Percentiles rank a stretch among this genome's conserved stretches.
Conservation (phyloP, 768 basidiomycete genomes). For the Lenzites betulinus region DNA sequence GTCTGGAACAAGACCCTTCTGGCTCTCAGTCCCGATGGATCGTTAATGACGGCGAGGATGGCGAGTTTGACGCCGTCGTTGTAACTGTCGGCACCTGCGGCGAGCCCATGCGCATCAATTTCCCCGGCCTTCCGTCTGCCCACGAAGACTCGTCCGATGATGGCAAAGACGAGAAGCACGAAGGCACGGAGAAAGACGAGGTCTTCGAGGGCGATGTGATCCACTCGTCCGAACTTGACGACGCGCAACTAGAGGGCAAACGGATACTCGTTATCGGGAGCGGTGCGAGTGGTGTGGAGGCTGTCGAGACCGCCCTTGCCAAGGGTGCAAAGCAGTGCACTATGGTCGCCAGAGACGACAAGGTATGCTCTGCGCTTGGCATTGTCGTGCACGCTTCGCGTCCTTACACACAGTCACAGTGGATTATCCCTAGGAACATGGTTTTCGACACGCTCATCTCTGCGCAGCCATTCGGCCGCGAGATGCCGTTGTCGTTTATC, state of each 20-base stretch:
- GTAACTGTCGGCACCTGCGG: slow-evolving; percentile 54
- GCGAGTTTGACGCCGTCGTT: slow-evolving; percentile 51
- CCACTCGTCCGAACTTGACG: slow-evolving; percentile 53
- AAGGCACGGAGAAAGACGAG: slow-evolving; percentile 30
- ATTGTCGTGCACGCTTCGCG: background rate
- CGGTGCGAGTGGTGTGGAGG: slow-evolving; percentile 57
- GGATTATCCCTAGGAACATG: slow-evolving; percentile 50
- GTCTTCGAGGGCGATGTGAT: slow-evolving; percentile 40
- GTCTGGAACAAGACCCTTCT: slow-evolving; percentile 13
- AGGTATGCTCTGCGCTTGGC: slow-evolving; percentile 12
- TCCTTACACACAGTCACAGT: slow-evolving; percentile 30
- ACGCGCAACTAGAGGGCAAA: slow-evolving; percentile 39
- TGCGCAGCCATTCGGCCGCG: slow-evolving; percentile 52
- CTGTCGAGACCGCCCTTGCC: slow-evolving; percentile 40
- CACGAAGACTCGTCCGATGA: slow-evolving; percentile 13
- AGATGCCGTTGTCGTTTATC: slow-evolving; percentile 54
- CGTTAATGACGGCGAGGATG: slow-evolving; percentile 49
- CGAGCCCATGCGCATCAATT: slow-evolving; percentile 43
- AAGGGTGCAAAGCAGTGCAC: slow-evolving; percentile 36
- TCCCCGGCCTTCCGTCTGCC: slow-evolving; percentile 46
- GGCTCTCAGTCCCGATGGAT: slow-evolving; percentile 38
- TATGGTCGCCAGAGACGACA: slow-evolving; percentile 47
- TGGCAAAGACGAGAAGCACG: slow-evolving; percentile 7
- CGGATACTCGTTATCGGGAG: slow-evolving; percentile 49
- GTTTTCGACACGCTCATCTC: slow-evolving; percentile 50